Base-by-base conservation (phyloP, 805 yeast genomes). In the Lachancea meyersii region DNA sequence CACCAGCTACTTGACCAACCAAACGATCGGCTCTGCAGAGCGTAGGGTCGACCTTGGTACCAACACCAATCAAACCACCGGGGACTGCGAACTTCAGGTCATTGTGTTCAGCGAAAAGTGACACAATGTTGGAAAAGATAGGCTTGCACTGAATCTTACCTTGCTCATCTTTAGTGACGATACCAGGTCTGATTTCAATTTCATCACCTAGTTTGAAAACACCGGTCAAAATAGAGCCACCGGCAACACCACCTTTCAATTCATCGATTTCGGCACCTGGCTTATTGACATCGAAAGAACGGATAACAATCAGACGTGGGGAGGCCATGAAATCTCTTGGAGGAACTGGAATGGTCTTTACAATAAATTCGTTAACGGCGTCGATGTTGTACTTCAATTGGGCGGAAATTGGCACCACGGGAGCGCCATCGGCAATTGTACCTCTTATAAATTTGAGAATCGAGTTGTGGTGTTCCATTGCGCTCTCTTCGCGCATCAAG, bases 61-160 rank as follows among this genome's bases (percentile, higher is more conserved):
- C 99, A 45, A 93, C 97, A 79, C 99, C 99, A 59, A 93, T 94
- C 64, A 93, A 78, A 51, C 99, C 99, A 81, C 99, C 99, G 36
- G 99, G 99, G 58, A 93, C 98, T 46, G 99, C 99, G 60, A 91
- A 93, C 67, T 93, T 93, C 68, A 93, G 79, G 66, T 89, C 96
- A 61, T 93, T 94, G 70, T 93, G 89, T 70, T 93, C 99, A 46
- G 99, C 97, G 64, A 89, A 91, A 54, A 93, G 73, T 11, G 97
- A 85, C 40, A 87, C 93, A 61, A 93, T 87, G 60, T 87, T 82
- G 44, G 97, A 88, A 72, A 84, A 86, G 61, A 93, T 91, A 36
- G 97, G 97, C 66, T 83, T 85, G 75, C 97, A 89, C 72, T 84
- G 95, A 57, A 91, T 86, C 67, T 84, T 86, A 49, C 79, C 79